Conservation (phyloP, 2,329 filamentous ascomycete species). For the Alternaria sp. region DNA sequence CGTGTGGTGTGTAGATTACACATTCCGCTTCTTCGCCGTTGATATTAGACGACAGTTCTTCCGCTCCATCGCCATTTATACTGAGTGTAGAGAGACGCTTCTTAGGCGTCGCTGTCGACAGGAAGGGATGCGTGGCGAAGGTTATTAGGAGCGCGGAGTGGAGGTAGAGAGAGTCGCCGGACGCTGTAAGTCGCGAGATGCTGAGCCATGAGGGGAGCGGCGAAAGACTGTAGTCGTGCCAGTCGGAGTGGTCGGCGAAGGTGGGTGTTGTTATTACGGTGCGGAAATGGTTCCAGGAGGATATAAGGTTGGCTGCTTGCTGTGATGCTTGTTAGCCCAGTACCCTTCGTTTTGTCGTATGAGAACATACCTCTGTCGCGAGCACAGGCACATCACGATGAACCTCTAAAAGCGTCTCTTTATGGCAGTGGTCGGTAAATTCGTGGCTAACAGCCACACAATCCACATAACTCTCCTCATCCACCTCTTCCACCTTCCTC, state of each 20-base stretch:
- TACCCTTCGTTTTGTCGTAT: fast-evolving
- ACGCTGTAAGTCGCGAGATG: constrained; percentile 63
- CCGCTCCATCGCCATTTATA: constrained; percentile 40
- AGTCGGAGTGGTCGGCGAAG: constrained; percentile 53
- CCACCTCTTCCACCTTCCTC: constrained; percentile 15
- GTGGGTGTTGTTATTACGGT: constrained; percentile 59
- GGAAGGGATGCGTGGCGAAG: constrained; percentile 53
- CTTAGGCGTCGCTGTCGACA: constrained; percentile 31
- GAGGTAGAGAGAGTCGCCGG: constrained; percentile 64
- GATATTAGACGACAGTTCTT: constrained; percentile 13
- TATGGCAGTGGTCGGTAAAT: constrained; percentile 73
- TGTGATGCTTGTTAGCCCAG: constrained; percentile 19
- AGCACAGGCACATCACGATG: constrained; percentile 63
- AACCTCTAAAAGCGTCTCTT: constrained; percentile 65
- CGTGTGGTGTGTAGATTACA: constrained; percentile 70
- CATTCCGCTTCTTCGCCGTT: constrained; percentile 55
- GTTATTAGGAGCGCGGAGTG: constrained; percentile 64
- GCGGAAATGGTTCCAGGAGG: constrained; percentile 66
- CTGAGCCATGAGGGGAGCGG: constrained; percentile 67
- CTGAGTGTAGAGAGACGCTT: constrained; percentile 39
- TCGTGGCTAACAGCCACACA: constrained; percentile 68
- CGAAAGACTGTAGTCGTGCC: constrained; percentile 53
- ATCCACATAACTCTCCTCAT: constrained; percentile 58
- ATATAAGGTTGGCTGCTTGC: constrained; percentile 64
- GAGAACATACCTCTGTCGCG: constrained; percentile 55